phyloP scores from a whole-genome alignment of 2,329 filamentous ascomycete genomes.

The Beauveria australis region DNA sequence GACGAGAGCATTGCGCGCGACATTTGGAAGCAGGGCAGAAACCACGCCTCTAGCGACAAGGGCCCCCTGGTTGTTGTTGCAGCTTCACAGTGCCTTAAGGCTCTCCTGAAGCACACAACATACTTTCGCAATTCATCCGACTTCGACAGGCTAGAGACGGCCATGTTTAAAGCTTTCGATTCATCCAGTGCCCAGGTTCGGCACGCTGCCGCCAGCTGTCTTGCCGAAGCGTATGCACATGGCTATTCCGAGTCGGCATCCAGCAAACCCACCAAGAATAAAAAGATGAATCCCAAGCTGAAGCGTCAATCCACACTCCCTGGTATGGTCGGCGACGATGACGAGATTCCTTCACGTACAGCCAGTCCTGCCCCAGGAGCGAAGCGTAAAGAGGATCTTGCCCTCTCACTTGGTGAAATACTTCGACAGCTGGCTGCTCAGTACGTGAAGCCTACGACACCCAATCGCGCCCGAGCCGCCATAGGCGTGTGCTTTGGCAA shows the following conservation, averaged over 20 bases:
- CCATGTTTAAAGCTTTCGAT: conserved; percentile 81
- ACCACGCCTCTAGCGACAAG: conserved; percentile 69
- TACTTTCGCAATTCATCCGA: conserved; percentile 86
- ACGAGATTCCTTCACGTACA: conserved; percentile 58
- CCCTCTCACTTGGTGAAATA: conserved; percentile 69
- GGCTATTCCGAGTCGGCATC: conserved; percentile 50
- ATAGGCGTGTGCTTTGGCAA: conserved; percentile 83
- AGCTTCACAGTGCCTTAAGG: conserved; percentile 71
- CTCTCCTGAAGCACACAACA: conserved; percentile 60
- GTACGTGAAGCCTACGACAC: conserved; percentile 70
- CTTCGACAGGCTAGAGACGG: conserved; percentile 78
- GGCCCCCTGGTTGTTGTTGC: conserved; percentile 70
- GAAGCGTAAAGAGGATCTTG: conserved; percentile 64
- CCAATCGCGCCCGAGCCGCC: conserved; percentile 72
- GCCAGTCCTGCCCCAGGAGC: conserved; percentile 62
- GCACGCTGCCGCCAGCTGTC: conserved; percentile 76
- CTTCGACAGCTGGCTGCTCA: conserved; percentile 71
- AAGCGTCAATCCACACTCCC: conserved; percentile 54
- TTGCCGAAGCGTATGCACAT: conserved; percentile 77
- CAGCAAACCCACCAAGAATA: conserved; percentile 51
- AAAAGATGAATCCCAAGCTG: conserved; percentile 57
- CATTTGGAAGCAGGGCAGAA: conserved; percentile 86
- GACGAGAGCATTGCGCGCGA: conserved; percentile 84
- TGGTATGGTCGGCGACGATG: conserved; percentile 57
- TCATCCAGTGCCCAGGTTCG: conserved; percentile 66